phyloP scores from a whole-genome alignment of 441 rosid species.

The Sinapis alba region DNA sequence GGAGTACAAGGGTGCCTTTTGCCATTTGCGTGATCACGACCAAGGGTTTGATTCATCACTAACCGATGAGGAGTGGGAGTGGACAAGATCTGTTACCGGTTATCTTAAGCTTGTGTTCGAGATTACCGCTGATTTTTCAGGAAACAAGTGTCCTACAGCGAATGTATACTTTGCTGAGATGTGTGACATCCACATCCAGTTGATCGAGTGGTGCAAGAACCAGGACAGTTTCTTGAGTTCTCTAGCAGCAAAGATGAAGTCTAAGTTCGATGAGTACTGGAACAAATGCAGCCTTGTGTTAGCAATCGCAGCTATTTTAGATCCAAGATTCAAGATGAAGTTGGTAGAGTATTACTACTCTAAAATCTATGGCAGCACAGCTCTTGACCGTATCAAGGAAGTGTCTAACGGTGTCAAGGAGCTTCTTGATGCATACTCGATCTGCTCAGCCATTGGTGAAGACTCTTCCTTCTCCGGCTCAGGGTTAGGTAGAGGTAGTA shows the following conservation, averaged over 20 bases:
- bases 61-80: constrained; percentile 82
- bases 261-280: constrained; percentile 83
- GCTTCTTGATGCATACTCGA: constrained; percentile 81
- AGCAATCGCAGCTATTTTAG: constrained; percentile 92
- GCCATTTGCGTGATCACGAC: constrained; percentile 69
- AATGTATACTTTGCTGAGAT: constrained; percentile 86
- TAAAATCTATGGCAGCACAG: constrained; percentile 93
- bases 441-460: constrained; percentile 74
- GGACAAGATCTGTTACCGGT: constrained; percentile 59
- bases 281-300: constrained; percentile 86
- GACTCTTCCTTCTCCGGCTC: constrained; percentile 80
- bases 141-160: constrained; percentile 70
- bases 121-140: too few species aligned
- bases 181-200: constrained; percentile 80
- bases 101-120: constrained; percentile 69
- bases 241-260: constrained; percentile 73
- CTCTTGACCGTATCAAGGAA: constrained; percentile 86
- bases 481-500: constrained; percentile 60
- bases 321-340: constrained; percentile 96
- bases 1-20: constrained; percentile 65
- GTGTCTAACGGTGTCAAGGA: constrained; percentile 80
- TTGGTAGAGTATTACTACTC: constrained; percentile 93
- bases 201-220: constrained; percentile 91
- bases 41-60: constrained; percentile 54
- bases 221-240: constrained; percentile 68